Base-by-base conservation (phyloP, 2,329 filamentous ascomycete species). In the Helicocarpus griseus region DNA sequence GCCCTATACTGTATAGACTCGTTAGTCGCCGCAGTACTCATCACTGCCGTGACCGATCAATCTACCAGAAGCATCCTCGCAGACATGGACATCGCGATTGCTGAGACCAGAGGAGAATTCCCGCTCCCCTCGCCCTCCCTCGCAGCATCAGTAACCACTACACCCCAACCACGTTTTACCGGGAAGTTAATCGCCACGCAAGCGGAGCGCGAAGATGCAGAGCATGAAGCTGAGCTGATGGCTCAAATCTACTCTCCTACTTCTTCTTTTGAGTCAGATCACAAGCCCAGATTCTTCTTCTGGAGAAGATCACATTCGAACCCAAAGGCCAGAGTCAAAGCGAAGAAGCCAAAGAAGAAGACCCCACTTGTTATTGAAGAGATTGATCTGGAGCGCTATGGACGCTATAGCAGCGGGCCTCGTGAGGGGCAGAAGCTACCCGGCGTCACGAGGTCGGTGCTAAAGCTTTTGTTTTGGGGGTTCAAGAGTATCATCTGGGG, bases 1-100 rank as follows among this genome's bases (percentile, higher is more conserved):
- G 74, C 71, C 5, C 58, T 75, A 28, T 76, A 76, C 53, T 69
- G 70, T 6, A 70, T 76, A 33, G 74, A 77, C 55, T 71, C 72
- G 4, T 58, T 76, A 11, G 60, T 77, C 41, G 68, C 71, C 1
- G 69, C 73, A 4, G 63, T 76, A 6, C 58, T 77, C 17, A 66
- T 70, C 2, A 68, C 75, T 14, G 71, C 71, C 0, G 64, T 73
- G 49, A 68, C 70, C 1, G 73, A 75, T 47, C 62, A 70, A 50
- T 56, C 60, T 11, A 72, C 67, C 1, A 72, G 67, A 24, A 62
- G 62, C 0, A 61, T 70, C 5, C 56, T 75, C 3, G 65, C 63
- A 4, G 62, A 65, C 28, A 70, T 72, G 62, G 54, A 59, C 4
- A 53, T 69, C 9, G 61, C 61, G 48, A 56, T 59, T 2, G 56